A percentile compares a stretch with the other conserved stretches of the same genome.
Conservation (phyloP, 192 early-diverging fungal species). For the Geosiphon pyriformis region DNA sequence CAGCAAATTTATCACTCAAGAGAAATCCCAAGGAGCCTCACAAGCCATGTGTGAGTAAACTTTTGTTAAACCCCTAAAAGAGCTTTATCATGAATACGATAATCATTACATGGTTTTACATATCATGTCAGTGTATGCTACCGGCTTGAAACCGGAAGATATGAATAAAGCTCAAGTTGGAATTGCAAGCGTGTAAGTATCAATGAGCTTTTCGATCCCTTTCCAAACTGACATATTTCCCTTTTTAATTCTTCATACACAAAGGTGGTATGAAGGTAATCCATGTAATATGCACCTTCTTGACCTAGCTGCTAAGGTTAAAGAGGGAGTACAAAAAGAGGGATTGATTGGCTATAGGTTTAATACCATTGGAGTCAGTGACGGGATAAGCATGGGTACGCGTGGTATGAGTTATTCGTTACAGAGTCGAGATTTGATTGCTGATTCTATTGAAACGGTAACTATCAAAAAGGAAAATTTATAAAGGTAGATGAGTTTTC, state of each 20-base stretch:
- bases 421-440: conserved; percentile 96
- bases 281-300: conserved; percentile 99
- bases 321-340: conserved; percentile 85
- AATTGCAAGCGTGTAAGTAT: conserved; percentile 84
- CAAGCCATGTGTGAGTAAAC: conserved; percentile 95
- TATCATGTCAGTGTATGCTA: conserved; percentile 72
- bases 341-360: conserved; percentile 93
- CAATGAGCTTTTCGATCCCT: too few relatives aligned
- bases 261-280: conserved; percentile 96
- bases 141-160: conserved; percentile 78
- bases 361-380: conserved; percentile 97
- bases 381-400: conserved; percentile 98
- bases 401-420: conserved; percentile 95
- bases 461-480: conserved; percentile 8
- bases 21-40: conserved; percentile 89
- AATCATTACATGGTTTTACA: neutral
- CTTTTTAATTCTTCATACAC: neutral
- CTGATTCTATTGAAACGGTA: conserved; percentile 98
- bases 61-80: too few relatives aligned
- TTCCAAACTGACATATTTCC: neutral
- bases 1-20: conserved; percentile 85
- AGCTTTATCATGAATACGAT: neutral
- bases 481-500: too few relatives aligned
- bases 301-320: conserved; percentile 82
- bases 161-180: conserved; percentile 91